Conservation (phyloP, 2,329 filamentous ascomycete genomes). For the Cordyceps farinosa region DNA sequence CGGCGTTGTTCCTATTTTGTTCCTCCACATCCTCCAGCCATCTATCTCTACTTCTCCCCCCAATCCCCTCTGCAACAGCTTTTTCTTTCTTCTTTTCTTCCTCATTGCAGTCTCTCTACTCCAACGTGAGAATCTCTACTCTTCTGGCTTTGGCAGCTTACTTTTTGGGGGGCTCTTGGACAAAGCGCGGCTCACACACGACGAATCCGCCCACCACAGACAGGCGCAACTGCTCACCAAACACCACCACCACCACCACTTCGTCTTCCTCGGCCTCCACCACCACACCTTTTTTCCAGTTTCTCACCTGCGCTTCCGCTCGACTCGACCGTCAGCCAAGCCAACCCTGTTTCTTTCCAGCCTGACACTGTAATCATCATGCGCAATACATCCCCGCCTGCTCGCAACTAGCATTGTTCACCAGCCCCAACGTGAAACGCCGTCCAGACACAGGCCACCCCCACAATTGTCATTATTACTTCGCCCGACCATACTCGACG, state of each 20-base stretch:
- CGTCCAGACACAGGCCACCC: constrained; percentile 20
- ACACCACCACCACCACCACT: background rate
- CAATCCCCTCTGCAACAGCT: background rate
- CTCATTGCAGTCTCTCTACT: background rate
- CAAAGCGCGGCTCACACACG: constrained; percentile 1
- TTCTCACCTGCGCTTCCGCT: constrained; percentile 3
- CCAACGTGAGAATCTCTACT: background rate
- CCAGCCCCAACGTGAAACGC: constrained; percentile 26
- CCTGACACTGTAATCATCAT: constrained; percentile 22
- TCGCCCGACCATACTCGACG: background rate
- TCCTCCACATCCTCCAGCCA: background rate
- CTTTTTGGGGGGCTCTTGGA: background rate
- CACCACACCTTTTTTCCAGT: background rate
- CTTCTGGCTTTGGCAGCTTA: background rate
- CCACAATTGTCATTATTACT: constrained; percentile 11
- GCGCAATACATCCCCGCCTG: constrained; percentile 21
- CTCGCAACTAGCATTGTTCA: constrained; percentile 27
- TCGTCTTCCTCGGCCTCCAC: background rate
- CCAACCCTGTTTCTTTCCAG: constrained; percentile 8
- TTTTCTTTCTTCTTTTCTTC: background rate
- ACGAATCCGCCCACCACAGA: constrained; percentile 6
- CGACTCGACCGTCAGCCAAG: constrained; percentile 14
- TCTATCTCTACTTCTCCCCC: background rate
- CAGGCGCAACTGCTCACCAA: background rate
- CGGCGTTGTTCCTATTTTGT: background rate